A percentile compares a stretch with the other conserved stretches of the same genome.
Evolutionary conservation across 805 yeast species (phyloP).

Genomic region (Wickerhamiella vanderwaltii): DNA sequence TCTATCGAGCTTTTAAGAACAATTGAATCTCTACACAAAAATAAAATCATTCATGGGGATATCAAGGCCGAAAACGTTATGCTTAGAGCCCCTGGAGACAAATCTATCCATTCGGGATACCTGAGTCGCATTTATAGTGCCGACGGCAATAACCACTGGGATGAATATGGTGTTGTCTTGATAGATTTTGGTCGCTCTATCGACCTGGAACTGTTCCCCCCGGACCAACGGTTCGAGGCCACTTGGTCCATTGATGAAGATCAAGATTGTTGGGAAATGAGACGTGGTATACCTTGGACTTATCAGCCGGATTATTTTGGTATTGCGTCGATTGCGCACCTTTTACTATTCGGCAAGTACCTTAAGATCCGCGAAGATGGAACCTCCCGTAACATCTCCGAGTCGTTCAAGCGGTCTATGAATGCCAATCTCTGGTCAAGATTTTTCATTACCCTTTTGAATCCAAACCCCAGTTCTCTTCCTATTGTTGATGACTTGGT

Average conservation of each 20-base stretch:
- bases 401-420: conserved; percentile 61
- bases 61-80: conserved; percentile 78
- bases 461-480: conserved; percentile 33
- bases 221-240: conserved; percentile 42
- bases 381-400: conserved; percentile 19
- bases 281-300: conserved; percentile 50
- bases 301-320: conserved; percentile 80
- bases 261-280: conserved; percentile 65
- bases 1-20: conserved; percentile 51
- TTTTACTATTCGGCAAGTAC: conserved; percentile 56
- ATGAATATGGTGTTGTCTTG: conserved; percentile 41
- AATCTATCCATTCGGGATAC: conserved; percentile 24
- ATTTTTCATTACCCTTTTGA: conserved; percentile 50
- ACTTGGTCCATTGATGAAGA: conserved; percentile 45
- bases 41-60: conserved; percentile 72
- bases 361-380: conserved; percentile 33
- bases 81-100: conserved; percentile 38
- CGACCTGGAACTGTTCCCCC: conserved; percentile 48
- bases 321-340: conserved; percentile 59
- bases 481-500: conserved; percentile 35
- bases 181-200: conserved; percentile 78
- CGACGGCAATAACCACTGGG: conserved; percentile 30
- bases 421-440: conserved; percentile 57
- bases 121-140: conserved; percentile 15
- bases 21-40: conserved; percentile 47